These are phyloP conservation scores for Pythium dissimile DNA, from an alignment of 352 stramenopile genomes.

Conservation along the genomic window DNA sequence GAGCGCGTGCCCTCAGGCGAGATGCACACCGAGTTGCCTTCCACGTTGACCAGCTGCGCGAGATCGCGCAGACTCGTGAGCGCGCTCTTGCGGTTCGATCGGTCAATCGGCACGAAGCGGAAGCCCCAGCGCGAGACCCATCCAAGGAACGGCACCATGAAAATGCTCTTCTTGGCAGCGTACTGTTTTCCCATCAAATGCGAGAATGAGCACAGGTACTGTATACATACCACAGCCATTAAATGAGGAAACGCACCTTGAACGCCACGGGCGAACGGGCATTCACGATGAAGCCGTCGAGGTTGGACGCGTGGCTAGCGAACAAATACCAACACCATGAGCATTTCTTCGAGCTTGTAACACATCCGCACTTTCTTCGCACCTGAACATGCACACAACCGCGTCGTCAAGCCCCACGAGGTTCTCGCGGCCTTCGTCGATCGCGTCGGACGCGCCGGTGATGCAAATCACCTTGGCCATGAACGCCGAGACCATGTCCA, in stretches of 20 bases:
- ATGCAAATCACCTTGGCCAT: conserved; percentile 57
- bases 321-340: no score
- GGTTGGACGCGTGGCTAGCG: conserved; percentile 71
- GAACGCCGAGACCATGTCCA: conserved; percentile 64
- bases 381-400: conserved; percentile 85
- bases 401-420: conserved; percentile 52
- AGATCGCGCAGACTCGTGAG: conserved; percentile 71
- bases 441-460: conserved; percentile 41
- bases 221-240: no score
- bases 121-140: conserved; percentile 75
- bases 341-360: no score
- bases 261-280: conserved; percentile 59
- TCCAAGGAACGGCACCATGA: conserved; percentile 73
- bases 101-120: conserved; percentile 78
- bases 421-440: conserved; percentile 50
- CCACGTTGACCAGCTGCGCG: conserved; percentile 62
- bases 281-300: conserved; percentile 85
- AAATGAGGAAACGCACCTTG: conserved; percentile 38
- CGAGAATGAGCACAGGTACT: no score
- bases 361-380: neutral
- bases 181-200: conserved; percentile 59
- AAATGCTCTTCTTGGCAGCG: conserved; percentile 82
- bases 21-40: conserved; percentile 74
- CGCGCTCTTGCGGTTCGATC: conserved; percentile 55
- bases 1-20: conserved; percentile 82